A percentile compares a stretch with the other conserved stretches of the same genome.
Conservation (phyloP, 2,329 filamentous ascomycete species). For the Cephalotrichum gorgonifer region DNA sequence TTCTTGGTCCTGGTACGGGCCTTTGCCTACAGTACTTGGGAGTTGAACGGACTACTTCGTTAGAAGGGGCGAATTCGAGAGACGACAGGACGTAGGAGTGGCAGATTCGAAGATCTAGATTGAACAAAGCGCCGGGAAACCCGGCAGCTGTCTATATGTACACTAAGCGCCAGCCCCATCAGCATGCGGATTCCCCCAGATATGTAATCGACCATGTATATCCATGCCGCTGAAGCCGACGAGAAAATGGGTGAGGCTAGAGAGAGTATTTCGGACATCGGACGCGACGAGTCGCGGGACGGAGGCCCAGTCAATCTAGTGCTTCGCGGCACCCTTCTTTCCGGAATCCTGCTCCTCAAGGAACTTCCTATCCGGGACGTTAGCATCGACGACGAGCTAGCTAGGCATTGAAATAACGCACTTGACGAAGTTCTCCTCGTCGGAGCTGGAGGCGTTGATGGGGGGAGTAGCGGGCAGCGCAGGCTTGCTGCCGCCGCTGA, state of each 20-base stretch:
- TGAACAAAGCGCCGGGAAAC: neutral
- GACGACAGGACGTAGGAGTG: neutral
- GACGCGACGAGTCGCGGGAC: neutral
- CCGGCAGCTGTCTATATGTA: slow-evolving; percentile 3
- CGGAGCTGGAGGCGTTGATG: slow-evolving; percentile 51
- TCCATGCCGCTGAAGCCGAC: neutral
- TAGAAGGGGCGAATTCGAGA: neutral
- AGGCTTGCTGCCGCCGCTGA: slow-evolving; percentile 32
- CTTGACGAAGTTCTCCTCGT: slow-evolving; percentile 58
- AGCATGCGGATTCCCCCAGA: neutral
- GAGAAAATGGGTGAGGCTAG: neutral
- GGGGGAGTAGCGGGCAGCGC: slow-evolving; percentile 35
- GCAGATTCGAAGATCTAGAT: neutral
- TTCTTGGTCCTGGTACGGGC: no score
- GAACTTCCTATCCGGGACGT: slow-evolving; percentile 5
- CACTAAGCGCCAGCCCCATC: neutral
- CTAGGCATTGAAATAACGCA: slow-evolving; percentile 22
- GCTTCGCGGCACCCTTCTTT: slow-evolving; percentile 5
- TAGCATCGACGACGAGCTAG: neutral
- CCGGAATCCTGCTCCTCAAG: slow-evolving; percentile 2
- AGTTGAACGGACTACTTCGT: no score
- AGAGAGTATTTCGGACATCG: neutral
- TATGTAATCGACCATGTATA: neutral
- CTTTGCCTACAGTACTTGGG: neutral
- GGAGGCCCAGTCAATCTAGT: neutral